Percentiles rank a stretch among this genome's conserved stretches.
phyloP scores from a whole-genome alignment of 768 basidiomycete species.

The Nidula microcarpa region DNA sequence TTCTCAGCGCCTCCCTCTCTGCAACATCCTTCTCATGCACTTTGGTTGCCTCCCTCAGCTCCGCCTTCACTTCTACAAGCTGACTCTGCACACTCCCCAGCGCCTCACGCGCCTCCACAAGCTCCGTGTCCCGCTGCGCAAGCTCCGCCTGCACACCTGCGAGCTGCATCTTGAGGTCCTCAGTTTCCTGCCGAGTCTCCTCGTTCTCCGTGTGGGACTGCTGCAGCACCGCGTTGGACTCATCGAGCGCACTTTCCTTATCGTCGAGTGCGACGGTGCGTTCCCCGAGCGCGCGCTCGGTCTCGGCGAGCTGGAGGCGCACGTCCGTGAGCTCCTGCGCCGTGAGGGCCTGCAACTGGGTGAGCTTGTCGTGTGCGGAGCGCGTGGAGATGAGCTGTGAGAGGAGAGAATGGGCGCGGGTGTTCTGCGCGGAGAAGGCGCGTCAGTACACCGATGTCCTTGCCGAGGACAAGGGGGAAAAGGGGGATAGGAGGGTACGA shows the following conservation, averaged over 20 bases:
- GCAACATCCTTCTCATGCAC: not conserved
- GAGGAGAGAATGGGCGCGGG: not conserved
- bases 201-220: not conserved
- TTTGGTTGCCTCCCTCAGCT: not conserved
- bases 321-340: not conserved
- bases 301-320: not conserved
- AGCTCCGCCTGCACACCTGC: not conserved
- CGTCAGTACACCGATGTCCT: too few species aligned
- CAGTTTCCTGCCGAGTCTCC: not conserved
- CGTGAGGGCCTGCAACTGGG: not conserved
- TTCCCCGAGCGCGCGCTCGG: not conserved
- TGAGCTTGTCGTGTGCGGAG: not conserved
- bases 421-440: not conserved
- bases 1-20: not conserved
- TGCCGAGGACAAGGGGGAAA: not conserved
- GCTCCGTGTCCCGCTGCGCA: not conserved
- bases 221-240: not conserved
- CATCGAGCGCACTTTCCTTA: not conserved
- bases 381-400: not conserved
- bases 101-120: not conserved
- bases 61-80: not conserved
- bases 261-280: not conserved
- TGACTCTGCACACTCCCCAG: not conserved
- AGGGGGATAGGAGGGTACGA: not conserved
- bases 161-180: not conserved